phyloP scores from a whole-genome alignment of 75 land plant species.

The Cunninghamia lanceolata region DNA sequence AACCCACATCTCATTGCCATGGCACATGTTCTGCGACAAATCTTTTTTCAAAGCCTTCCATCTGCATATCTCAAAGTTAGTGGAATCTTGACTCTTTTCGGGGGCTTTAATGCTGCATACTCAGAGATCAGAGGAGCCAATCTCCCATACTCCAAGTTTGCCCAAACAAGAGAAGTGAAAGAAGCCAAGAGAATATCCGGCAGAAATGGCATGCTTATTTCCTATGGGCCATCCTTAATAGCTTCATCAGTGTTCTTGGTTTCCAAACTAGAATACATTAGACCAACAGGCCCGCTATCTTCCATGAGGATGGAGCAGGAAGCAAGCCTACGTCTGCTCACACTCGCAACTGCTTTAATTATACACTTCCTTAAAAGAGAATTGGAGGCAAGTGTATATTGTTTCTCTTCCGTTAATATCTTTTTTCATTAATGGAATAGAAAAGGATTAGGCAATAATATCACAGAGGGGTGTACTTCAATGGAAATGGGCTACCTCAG shows the following conservation, averaged over 20 bases:
- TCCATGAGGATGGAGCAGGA: not conserved
- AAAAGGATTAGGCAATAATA: too few relatives aligned
- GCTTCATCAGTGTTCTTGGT: constrained; percentile 26
- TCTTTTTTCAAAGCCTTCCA: constrained; percentile 29
- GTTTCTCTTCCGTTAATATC: not conserved
- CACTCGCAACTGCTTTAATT: constrained; percentile 31
- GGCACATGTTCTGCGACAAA: not conserved
- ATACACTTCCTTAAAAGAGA: constrained; percentile 64
- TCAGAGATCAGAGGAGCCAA: constrained; percentile 29
- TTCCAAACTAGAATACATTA: not conserved
- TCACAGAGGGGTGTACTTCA: too few relatives aligned
- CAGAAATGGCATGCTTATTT: constrained; percentile 41
- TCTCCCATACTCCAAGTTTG: constrained; percentile 42
- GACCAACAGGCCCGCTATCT: not conserved
- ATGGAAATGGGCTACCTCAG: too few relatives aligned
- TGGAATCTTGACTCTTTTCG: constrained; percentile 8
- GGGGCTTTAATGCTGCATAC: not conserved
- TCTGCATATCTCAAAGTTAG: constrained; percentile 16
- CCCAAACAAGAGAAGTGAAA: not conserved
- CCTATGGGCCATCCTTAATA: constrained; percentile 46
- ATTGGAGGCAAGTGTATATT: constrained; percentile 40
- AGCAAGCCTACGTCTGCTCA: not conserved
- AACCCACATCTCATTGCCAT: not conserved
- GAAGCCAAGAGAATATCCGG: constrained; percentile 15
- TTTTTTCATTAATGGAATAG: too few relatives aligned